A percentile compares a stretch with the other conserved stretches of the same genome.
These are phyloP conservation scores for Hibiscus syriacus DNA, from an alignment of 345 rosid species.

Conservation along the genomic window DNA sequence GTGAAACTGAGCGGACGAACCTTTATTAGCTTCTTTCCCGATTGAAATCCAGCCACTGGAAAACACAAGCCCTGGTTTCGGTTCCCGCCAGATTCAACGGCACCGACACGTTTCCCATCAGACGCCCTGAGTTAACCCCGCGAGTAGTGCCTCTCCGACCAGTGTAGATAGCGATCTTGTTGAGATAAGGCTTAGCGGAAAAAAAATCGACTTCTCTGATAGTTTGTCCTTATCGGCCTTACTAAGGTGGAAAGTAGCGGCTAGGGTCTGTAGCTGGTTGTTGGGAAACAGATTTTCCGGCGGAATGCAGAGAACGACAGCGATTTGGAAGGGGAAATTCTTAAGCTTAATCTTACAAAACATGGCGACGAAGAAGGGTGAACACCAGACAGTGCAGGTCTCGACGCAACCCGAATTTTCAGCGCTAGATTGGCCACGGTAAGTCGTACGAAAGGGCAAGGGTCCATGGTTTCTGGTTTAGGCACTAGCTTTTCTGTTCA, in stretches of 20 bases:
- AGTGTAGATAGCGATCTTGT: conserved; percentile 58
- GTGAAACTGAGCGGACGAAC: too few species aligned
- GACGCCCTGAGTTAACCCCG: conserved; percentile 62
- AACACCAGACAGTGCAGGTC: conserved; percentile 62
- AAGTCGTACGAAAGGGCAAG: too few species aligned
- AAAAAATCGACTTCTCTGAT: conserved; percentile 51
- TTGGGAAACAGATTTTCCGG: conserved; percentile 39
- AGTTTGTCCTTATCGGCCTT: conserved; percentile 51
- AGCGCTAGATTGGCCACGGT: conserved; percentile 64
- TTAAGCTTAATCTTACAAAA: conserved; percentile 73
- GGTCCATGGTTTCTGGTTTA: conserved; percentile 28
- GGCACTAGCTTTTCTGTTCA: background rate
- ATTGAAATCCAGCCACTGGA: too few species aligned
- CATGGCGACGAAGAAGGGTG: conserved; percentile 79
- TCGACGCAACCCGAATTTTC: conserved; percentile 57
- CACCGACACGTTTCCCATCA: conserved; percentile 61
- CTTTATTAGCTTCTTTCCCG: too few species aligned
- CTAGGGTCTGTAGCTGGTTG: conserved; percentile 24
- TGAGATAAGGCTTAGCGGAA: conserved; percentile 40
- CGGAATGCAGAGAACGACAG: conserved; percentile 55
- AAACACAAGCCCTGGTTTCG: conserved; percentile 42
- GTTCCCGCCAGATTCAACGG: conserved; percentile 71
- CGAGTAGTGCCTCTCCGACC: conserved; percentile 69
- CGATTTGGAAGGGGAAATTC: conserved; percentile 50
- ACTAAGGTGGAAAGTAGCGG: conserved; percentile 77